Base-by-base conservation (phyloP, 2,329 filamentous ascomycete species). In the Fonsecaea monophora region DNA sequence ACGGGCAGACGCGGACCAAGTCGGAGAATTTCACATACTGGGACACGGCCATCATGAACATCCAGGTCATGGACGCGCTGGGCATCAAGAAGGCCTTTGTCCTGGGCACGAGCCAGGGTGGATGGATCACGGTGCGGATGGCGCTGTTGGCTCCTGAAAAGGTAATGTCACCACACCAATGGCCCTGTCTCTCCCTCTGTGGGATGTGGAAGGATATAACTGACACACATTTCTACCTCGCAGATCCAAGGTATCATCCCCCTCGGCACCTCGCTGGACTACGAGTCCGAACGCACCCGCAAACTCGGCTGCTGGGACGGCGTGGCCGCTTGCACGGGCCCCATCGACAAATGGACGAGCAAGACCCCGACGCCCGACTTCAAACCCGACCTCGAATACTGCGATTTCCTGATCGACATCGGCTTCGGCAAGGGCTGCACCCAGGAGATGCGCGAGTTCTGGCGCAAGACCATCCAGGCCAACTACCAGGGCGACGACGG, bases 31-130 rank as follows among this genome's bases (percentile, higher is more conserved):
- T 79, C 71, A 86, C 83, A 5, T 86, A 86, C 72, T 86, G 84
- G 84, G 83, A 85, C 70, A 80, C 82, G 0, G 83, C 83, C 1
- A 77, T 80, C 62, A 84, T 88, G 82, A 74, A 71, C 48, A 57
- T 75, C n/a, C 73, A 75, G 48, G 68, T 75, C 53, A 70, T 75
- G 69, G 72, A 74, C n/a, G 65, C 68, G 12, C 53, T 75, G 40
- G 66, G 68, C 10, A 65, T 75, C 54, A 62, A 67, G 37, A 74
- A 74, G 62, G 70, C 68, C 10, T 75, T 75, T 48, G 73, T 70
- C 3, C 75, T 86, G 8, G 83, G 84, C 0, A 85, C 83, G 1
- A 84, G 81, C 65, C 84, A 86, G 72, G 84, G 84, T 0, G 84
- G 84, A 0, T 86, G 83, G 82, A 80, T 86, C 10, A 79, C 80